These are phyloP conservation scores for Neurospora crassa DNA, from an alignment of 2,329 filamentous ascomycete genomes.

Conservation along the genomic window DNA sequence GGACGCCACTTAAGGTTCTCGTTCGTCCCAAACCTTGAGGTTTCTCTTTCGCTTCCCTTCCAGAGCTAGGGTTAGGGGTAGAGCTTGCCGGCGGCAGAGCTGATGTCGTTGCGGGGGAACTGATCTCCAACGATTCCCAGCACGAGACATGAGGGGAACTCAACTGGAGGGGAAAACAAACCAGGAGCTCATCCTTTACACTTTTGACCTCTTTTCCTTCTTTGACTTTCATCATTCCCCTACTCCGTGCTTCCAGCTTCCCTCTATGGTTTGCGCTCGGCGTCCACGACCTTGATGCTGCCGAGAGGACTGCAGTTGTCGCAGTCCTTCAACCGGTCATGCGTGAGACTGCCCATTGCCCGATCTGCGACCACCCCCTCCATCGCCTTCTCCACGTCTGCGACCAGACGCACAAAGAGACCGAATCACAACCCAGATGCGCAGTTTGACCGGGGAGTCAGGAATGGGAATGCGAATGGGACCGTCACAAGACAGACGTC, in stretches of 20 bases:
- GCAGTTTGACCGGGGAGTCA: no score
- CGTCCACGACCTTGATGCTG: slow-evolving; percentile 7
- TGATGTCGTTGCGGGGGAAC: background rate
- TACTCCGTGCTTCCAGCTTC: background rate
- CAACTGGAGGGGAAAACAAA: background rate
- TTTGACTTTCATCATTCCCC: background rate
- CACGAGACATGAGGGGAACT: background rate
- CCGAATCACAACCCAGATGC: no score
- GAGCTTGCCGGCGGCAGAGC: background rate
- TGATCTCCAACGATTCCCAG: background rate
- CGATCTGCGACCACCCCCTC: background rate
- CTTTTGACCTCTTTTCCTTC: background rate
- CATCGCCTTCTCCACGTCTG: background rate
- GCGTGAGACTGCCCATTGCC: background rate
- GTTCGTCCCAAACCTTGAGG: background rate
- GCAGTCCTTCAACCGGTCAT: slow-evolving; percentile 4
- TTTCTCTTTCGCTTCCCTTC: background rate
- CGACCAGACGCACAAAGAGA: background rate
- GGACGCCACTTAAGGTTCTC: background rate
- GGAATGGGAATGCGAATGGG: background rate
- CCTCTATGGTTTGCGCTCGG: background rate
- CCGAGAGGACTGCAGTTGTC: slow-evolving; percentile 5
- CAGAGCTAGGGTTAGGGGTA: background rate
- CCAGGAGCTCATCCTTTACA: background rate
- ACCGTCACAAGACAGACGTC: background rate